A percentile compares a stretch with the other conserved stretches of the same genome.
phyloP scores from a whole-genome alignment of 2,329 filamentous ascomycete species.

The Fusarium temperatum region DNA sequence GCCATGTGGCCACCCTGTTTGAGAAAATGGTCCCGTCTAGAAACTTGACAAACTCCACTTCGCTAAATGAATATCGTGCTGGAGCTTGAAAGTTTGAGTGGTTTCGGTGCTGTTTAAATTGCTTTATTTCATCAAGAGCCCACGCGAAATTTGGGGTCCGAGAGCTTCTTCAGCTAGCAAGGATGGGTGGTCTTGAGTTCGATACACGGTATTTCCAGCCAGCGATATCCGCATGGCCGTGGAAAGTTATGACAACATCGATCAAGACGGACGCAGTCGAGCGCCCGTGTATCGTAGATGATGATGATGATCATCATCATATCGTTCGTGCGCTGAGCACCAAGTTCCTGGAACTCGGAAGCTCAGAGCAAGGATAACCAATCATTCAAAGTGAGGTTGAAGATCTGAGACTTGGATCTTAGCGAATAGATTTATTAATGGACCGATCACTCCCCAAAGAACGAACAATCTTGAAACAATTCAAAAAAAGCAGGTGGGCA shows the following conservation, averaged over 20 bases:
- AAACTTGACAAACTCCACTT: slow-evolving; percentile 24
- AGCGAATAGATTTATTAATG: neutral
- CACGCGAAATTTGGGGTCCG: slow-evolving; percentile 31
- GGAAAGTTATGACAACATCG: neutral
- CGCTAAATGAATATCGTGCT: neutral
- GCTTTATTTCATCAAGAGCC: slow-evolving; percentile 38
- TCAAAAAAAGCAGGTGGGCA: neutral
- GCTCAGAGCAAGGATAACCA: slow-evolving; percentile 10
- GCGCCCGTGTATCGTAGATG: slow-evolving; percentile 8
- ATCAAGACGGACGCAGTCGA: slow-evolving; percentile 2
- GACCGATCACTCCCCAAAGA: neutral
- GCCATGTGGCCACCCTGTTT: slow-evolving; percentile 40
- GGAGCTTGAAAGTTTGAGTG: slow-evolving; percentile 8
- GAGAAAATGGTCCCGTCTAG: slow-evolving; percentile 5
- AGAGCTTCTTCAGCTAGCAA: slow-evolving; percentile 20
- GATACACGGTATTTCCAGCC: neutral
- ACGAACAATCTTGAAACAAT: neutral
- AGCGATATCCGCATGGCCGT: neutral
- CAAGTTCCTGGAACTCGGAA: slow-evolving; percentile 3
- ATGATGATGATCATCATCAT: slow-evolving; percentile 8
- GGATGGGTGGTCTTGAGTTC: slow-evolving; percentile 5
- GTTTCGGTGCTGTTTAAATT: slow-evolving; percentile 35
- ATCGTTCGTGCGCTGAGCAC: neutral
- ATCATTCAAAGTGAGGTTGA: neutral
- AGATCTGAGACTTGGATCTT: slow-evolving; percentile 24